Evolutionary conservation across 768 basidiomycete species (phyloP).

Genomic region (Dendrothele bispora): DNA sequence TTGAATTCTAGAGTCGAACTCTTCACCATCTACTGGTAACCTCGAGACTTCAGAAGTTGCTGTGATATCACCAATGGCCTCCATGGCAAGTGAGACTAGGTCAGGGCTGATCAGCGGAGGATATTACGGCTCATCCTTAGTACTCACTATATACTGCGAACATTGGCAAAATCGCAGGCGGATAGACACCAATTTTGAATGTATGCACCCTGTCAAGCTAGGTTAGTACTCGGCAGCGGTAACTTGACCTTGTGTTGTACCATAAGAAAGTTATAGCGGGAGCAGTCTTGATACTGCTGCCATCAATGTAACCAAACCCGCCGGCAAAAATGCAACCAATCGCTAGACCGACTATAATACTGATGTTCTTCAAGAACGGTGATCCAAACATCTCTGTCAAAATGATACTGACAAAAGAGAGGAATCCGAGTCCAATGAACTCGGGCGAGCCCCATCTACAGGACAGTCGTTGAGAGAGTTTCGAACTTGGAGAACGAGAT

Average conservation of each 20-base stretch:
- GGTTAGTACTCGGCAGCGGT: neutral
- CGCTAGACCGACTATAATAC: constrained; percentile 71
- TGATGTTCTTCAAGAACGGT: constrained; percentile 81
- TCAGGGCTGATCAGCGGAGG: neutral
- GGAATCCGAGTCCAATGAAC: constrained; percentile 85
- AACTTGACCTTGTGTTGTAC: constrained; percentile 29
- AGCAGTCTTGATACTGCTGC: constrained; percentile 59
- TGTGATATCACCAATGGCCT: constrained; percentile 83
- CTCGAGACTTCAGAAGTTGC: constrained; percentile 81
- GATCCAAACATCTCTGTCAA: constrained; percentile 81
- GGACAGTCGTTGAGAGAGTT: neutral
- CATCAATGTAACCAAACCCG: constrained; percentile 74
- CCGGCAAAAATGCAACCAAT: constrained; percentile 84
- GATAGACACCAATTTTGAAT: constrained; percentile 76
- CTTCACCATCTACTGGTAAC: constrained; percentile 66
- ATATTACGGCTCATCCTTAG: neutral
- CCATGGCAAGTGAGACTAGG: constrained; percentile 72
- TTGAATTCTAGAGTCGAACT: constrained; percentile 82
- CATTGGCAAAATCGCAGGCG: constrained; percentile 58
- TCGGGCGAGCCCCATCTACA: constrained; percentile 75
- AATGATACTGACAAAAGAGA: constrained; percentile 75
- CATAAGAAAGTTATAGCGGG: constrained; percentile 84
- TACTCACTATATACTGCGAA: constrained; percentile 32
- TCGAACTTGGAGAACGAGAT: neutral
- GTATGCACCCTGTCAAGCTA: constrained; percentile 54